Base-by-base conservation (phyloP, 305 asterid genomes). In the Petunia hybrid region DNA sequence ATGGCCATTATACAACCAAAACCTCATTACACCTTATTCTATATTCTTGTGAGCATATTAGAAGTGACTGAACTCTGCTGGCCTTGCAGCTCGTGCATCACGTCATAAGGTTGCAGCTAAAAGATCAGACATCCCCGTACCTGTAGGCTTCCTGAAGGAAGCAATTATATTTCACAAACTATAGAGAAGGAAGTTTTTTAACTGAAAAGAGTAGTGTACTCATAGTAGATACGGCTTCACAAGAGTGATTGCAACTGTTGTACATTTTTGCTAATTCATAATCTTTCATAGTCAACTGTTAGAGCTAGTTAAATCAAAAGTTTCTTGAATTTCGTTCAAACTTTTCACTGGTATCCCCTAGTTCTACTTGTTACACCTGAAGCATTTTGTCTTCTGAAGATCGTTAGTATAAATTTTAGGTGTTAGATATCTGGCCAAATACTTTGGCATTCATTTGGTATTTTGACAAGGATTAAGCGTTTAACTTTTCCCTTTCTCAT, bases 81-180 rank as follows among this genome's bases (percentile, higher is more conserved):
- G 68, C 40, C 68, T 62, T 62, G 68, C 35, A 63, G 63, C 78
- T 73, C 63, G 36, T 35, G 64, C 63, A 73, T 60, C 40, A 73
- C 36, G 46, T 63, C 43, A 4, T 9, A 3, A 36, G 43, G 68
- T 51, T 73, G 63, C 48, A 73, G 78, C 64, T 73, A 63, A 73
- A 73, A 73, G 59, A 70, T 46, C 38, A 31, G 43, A 70, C 46
- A 0, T 62, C 6, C 68, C 68, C 42, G 5, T 9, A 35, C 3
- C 43, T 42, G 8, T 9, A 2, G 38, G 3, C 13, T 5, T 60
- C 62, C 35, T 22, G 12, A 1, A 16, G 65, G 65, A 51, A 36
- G 45, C 13, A 51, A 6, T 73, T 73, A 48, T 73, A 62, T 48
- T 71, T 5, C 53, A 41, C 9, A 51, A 51, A 51, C 12, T 51